Percentiles rank a stretch among this genome's conserved stretches.
Evolutionary conservation across 805 yeast genomes (phyloP).

Genomic region (Candida sithepensis): DNA sequence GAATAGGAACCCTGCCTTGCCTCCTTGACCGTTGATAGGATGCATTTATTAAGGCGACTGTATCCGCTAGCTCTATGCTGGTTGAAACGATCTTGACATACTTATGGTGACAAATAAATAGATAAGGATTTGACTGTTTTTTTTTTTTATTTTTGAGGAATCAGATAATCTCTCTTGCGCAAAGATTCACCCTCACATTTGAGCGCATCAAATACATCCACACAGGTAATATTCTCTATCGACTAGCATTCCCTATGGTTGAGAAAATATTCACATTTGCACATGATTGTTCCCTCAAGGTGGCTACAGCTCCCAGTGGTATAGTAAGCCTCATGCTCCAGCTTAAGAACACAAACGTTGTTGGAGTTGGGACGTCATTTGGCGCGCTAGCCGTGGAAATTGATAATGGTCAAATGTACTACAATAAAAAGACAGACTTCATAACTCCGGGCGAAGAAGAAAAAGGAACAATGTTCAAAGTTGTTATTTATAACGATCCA

Average conservation of each 20-base stretch:
- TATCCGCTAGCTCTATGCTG: no score
- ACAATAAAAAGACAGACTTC: constrained; percentile 11
- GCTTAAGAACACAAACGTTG: constrained; percentile 8
- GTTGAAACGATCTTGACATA: no score
- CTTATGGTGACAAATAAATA: no score
- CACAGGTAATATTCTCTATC: neutral
- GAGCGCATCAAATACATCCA: no score
- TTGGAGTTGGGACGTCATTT: constrained; percentile 14
- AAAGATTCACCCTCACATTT: no score
- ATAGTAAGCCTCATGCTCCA: constrained; percentile 9
- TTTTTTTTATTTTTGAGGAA: no score
- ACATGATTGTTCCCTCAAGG: constrained; percentile 10
- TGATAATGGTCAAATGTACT: constrained; percentile 11
- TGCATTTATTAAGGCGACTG: no score
- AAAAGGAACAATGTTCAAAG: constrained; percentile 8
- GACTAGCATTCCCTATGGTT: constrained; percentile 5
- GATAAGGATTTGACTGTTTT: no score
- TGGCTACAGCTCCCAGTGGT: constrained; percentile 13
- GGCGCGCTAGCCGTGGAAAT: constrained; percentile 4
- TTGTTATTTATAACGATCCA: constrained; percentile 13
- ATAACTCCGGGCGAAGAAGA: constrained; percentile 5
- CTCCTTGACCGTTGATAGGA: no score
- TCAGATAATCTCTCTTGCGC: no score
- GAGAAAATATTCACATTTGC: constrained; percentile 11
- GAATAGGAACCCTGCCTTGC: no score